A percentile compares a stretch with the other conserved stretches of the same genome.
Evolutionary conservation across 345 rosid species (phyloP).

Genomic region (Syzygium jambos): DNA sequence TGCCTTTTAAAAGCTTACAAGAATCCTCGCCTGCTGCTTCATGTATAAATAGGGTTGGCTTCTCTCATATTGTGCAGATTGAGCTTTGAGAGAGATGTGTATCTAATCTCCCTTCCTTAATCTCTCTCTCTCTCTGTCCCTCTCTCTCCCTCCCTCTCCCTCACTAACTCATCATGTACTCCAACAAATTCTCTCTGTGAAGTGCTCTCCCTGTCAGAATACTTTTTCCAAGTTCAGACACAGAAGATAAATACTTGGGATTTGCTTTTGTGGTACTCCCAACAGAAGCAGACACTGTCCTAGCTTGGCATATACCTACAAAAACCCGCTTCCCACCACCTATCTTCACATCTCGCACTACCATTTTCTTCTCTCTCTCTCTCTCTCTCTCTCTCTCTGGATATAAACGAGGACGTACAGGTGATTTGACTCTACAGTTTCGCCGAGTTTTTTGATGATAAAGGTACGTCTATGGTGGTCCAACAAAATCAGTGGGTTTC

Average conservation of each 20-base stretch:
- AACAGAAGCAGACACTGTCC: not conserved
- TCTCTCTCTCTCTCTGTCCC: not conserved
- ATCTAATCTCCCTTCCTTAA: not conserved
- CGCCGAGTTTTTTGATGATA: conserved; percentile 8
- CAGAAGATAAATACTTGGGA: not conserved
- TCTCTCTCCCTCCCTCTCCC: not conserved
- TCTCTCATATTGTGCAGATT: not conserved
- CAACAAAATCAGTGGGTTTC: not conserved
- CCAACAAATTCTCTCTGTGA: not conserved
- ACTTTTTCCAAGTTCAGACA: not conserved
- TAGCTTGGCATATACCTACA: not conserved
- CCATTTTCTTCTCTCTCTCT: not conserved
- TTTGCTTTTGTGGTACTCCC: not conserved
- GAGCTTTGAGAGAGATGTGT: not conserved
- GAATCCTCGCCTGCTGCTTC: not conserved
- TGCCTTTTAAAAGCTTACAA: not conserved
- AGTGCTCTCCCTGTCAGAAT: not conserved
- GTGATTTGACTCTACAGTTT: not conserved
- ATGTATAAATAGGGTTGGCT: not conserved
- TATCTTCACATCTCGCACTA: not conserved
- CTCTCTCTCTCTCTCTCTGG: not conserved
- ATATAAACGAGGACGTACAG: not conserved
- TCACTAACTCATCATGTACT: not conserved
- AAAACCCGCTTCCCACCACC: not conserved
- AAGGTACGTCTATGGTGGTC: conserved; percentile 1